These are phyloP conservation scores for Haplographium delicatum DNA, from an alignment of 495 filamentous ascomycete genomes.

Conservation along the genomic window DNA sequence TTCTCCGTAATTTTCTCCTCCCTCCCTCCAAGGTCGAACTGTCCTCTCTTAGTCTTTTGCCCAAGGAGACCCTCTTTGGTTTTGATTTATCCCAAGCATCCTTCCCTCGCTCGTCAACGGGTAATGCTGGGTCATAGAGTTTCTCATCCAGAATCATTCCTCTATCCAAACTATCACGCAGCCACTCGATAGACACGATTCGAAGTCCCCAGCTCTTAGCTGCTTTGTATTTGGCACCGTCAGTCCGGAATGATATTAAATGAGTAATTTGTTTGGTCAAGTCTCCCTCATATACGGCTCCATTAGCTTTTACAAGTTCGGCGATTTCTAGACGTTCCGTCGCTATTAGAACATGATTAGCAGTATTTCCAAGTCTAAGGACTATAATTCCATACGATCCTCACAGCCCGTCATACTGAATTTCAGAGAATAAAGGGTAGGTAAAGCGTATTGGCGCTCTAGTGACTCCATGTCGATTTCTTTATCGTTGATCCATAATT, in stretches of 20 bases:
- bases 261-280: constrained; percentile 82
- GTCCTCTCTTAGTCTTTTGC: constrained; percentile 43
- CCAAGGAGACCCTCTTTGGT: constrained; percentile 26
- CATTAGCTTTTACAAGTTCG: constrained; percentile 57
- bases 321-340: constrained; percentile 62
- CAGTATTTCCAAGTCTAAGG: not conserved
- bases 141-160: constrained; percentile 91
- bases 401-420: constrained; percentile 91
- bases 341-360: constrained; percentile 37
- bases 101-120: constrained; percentile 62
- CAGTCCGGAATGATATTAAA: constrained; percentile 71
- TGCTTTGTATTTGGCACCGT: constrained; percentile 83
- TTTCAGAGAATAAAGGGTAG: constrained; percentile 57
- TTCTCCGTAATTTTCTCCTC: constrained; percentile 70
- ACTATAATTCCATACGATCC: constrained; percentile 53
- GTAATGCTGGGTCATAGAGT: constrained; percentile 69
- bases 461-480: constrained; percentile 70
- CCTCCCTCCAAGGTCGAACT: constrained; percentile 28
- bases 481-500: constrained; percentile 74
- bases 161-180: constrained; percentile 75
- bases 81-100: constrained; percentile 63
- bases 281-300: constrained; percentile 78
- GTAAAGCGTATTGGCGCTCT: constrained; percentile 54
- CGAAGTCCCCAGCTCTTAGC: constrained; percentile 74
- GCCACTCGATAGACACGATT: constrained; percentile 78